phyloP scores from a whole-genome alignment of 495 filamentous ascomycete species.

The Aspergillus ostianus region DNA sequence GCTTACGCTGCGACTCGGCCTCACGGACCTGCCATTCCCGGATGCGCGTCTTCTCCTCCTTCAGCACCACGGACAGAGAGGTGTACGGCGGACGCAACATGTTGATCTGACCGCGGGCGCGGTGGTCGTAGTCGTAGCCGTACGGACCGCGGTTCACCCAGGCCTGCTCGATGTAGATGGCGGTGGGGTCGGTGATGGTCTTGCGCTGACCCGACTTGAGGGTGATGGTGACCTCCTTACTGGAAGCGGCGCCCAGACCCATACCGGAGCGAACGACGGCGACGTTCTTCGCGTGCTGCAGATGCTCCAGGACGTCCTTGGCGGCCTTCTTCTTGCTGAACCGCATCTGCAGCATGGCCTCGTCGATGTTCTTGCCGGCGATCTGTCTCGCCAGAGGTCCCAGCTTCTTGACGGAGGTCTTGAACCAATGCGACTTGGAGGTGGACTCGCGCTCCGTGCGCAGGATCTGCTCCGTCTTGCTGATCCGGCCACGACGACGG shows the following conservation, averaged over 20 bases:
- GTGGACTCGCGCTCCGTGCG: constrained; percentile 70
- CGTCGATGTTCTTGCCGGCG: constrained; percentile 82
- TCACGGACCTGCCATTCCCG: constrained; percentile 73
- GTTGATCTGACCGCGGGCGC: constrained; percentile 67
- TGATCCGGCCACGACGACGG: constrained; percentile 63
- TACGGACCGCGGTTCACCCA: constrained; percentile 82
- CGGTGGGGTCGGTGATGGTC: constrained; percentile 63
- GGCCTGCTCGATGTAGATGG: constrained; percentile 83
- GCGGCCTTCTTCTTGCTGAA: constrained; percentile 94
- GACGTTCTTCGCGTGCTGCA: constrained; percentile 72
- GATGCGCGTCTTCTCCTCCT: constrained; percentile 88
- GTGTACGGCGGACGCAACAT: constrained; percentile 64
- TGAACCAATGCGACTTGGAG: constrained; percentile 62
- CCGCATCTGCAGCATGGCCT: constrained; percentile 92
- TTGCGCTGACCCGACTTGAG: constrained; percentile 50
- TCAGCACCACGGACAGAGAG: constrained; percentile 77
- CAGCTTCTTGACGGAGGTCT: constrained; percentile 88
- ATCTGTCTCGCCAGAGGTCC: constrained; percentile 81
- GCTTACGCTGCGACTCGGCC: constrained; percentile 65
- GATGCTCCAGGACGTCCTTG: constrained; percentile 69
- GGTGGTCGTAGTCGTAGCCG: constrained; percentile 53
- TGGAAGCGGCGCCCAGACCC: constrained; percentile 65
- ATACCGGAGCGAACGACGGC: constrained; percentile 79
- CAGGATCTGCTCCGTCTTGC: constrained; percentile 58
- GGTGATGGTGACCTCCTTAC: constrained; percentile 36